Evolutionary conservation across 108 stramenopile genomes (phyloP).

Genomic region (Cyclotella distinguenda): DNA sequence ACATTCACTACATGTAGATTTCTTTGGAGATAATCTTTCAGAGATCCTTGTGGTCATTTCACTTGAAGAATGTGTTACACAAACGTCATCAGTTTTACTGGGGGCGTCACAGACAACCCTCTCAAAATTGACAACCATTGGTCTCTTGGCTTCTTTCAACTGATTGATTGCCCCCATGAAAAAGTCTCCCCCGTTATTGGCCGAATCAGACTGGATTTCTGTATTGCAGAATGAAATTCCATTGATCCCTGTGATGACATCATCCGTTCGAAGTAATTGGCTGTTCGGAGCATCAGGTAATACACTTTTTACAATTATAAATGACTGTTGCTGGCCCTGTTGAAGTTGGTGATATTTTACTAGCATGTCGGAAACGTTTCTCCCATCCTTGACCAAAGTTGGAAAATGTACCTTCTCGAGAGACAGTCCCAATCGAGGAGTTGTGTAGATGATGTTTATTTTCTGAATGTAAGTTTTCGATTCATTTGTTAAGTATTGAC

Average conservation of each 20-base stretch:
- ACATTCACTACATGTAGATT: background rate
- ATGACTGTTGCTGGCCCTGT: background rate
- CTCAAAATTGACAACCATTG: conserved; percentile 40
- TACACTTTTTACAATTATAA: conserved; percentile 6
- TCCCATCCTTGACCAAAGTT: background rate
- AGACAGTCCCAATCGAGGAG: conserved; percentile 22
- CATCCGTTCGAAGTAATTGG: conserved; percentile 13
- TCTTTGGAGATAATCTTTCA: background rate
- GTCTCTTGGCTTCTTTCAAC: conserved; percentile 22
- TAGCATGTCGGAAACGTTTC: background rate
- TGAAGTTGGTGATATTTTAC: background rate
- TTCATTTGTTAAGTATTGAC: background rate
- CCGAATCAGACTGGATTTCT: conserved; percentile 1
- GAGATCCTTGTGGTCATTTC: background rate
- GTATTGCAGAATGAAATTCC: conserved; percentile 22
- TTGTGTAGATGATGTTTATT: conserved; percentile 20
- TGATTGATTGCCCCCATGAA: conserved; percentile 17
- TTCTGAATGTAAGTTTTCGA: background rate
- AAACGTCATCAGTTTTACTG: too few species aligned
- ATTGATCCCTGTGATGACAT: conserved; percentile 41
- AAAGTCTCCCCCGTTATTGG: conserved; percentile 2
- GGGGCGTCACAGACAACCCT: conserved; percentile 1
- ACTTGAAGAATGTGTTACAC: too few species aligned
- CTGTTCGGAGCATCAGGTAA: conserved; percentile 10
- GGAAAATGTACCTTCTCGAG: conserved; percentile 9